phyloP scores from a whole-genome alignment of 768 basidiomycete genomes.

The Mycena alexandri region DNA sequence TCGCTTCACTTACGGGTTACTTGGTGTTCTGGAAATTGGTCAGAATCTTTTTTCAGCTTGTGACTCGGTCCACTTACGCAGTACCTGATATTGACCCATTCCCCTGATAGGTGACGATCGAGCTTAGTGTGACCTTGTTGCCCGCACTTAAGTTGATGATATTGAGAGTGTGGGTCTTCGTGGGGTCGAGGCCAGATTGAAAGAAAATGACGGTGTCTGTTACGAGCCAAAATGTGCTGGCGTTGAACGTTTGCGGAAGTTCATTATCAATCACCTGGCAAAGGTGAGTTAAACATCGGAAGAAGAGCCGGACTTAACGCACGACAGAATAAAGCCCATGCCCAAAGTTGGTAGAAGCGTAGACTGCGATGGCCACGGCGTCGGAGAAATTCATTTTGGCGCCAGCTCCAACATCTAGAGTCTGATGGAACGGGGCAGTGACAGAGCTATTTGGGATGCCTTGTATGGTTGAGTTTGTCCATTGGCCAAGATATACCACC shows the following conservation, averaged over 20 bases:
- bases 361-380: slow-evolving; percentile 16
- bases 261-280: slow-evolving; percentile 21
- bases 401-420: slow-evolving; percentile 4
- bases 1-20: neutral
- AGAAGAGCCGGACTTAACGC: neutral
- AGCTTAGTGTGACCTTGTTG: slow-evolving; percentile 17
- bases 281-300: neutral
- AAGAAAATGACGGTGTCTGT: slow-evolving; percentile 19
- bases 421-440: slow-evolving; percentile 26
- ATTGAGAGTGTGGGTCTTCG: slow-evolving; percentile 14
- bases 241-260: slow-evolving; percentile 18
- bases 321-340: slow-evolving; percentile 27
- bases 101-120: slow-evolving; percentile 7
- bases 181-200: slow-evolving; percentile 24
- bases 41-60: too few species aligned
- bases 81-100: neutral
- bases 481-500: slow-evolving; percentile 19
- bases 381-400: slow-evolving; percentile 24
- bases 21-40: neutral
- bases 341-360: slow-evolving; percentile 24
- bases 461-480: slow-evolving; percentile 7
- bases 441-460: slow-evolving; percentile 27
- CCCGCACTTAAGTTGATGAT: slow-evolving; percentile 17
- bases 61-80: too few species aligned
- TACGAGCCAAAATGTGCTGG: slow-evolving; percentile 26